Evolutionary conservation across 345 rosid genomes (phyloP), one percentile per base, ranked within the genome.

Genomic region (Corchorus capsularis): DNA sequence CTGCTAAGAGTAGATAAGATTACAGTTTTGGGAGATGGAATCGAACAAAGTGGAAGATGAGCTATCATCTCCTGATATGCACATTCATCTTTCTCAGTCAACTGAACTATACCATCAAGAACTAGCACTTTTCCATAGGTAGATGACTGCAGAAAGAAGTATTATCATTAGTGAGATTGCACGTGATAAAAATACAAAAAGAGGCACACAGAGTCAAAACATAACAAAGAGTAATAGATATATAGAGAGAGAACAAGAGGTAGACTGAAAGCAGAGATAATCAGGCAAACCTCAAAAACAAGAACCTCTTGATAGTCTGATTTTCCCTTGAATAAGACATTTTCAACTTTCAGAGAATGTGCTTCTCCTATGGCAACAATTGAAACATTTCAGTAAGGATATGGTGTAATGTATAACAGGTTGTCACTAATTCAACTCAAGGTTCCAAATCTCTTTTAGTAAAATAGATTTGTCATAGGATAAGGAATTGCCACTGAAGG

Each of bases 51-150:
- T 61, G 99, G 98, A 76, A 96, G 93, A 86, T 96, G 99, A 52
- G 94, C 85, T 71, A 96, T 96, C 99, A 96, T 96, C 89, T 96
- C 99, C 85, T 96, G 99, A 85, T 96, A 94, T 49, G 97, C 99
- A 82, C 85, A 93, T 84, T 92, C 98, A 85, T 96, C 98, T 81
- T 89, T 96, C 88, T 96, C 97, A 11, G 98, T 96, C 85, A 96
- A 82, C 82, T 96, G 98, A 76, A 96, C 87, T 60, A 96, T 88
- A 55, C 99, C 97, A 83, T 96, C 99, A 73, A 96, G 94, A 81
- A 96, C 99, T 79, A 96, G 99, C 81, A 96, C 99, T 79, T 89
- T 96, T 49, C 99, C 99, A 67, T 96, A 93, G 47, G 89, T 67
- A 47, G 86, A 81, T 73, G 99, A 93, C 99, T 96, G 89, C 86